Evolutionary conservation across 495 filamentous ascomycete species (phyloP), one percentile per base, ranked within the genome.

Genomic region (Penicillium dipodomyicola): DNA sequence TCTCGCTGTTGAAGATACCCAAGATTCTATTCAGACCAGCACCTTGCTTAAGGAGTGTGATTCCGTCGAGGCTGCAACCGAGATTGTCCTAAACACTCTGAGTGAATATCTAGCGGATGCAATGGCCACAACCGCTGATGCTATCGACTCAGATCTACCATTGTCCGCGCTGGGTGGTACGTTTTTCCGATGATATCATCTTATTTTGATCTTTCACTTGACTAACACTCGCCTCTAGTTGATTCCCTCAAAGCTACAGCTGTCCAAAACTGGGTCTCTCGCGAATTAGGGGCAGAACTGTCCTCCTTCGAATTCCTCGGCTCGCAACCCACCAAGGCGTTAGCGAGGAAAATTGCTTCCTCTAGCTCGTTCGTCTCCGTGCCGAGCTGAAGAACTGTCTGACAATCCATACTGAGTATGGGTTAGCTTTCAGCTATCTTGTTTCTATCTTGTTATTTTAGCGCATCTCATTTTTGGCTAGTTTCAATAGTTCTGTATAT

Each of bases 181-280:
- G 64, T 54, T 27, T 29, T 29, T 10, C 15, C 8, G 15, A 17
- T 42, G 17, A 30, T 15, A n/a, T 35, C 33, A 27, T 5, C 22
- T 20, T 11, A 19, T 33, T 40, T 17, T 22, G 5, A 49, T 29
- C 5, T n/a, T 20, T 12, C 44, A n/a, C 25, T n/a, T 15, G 51
- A 20, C 57, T 63, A 23, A 63, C 52, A 33, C 33, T 19, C 2
- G 11, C 15, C 29, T 46, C n/a, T 58, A 67, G 63, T 77, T 12
- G 75, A 78, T 48, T 77, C 74, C 2, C 59, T 78, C 15, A 67
- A 72, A 30, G 71, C 67, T 0, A 65, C 74, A 5, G 72, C 72
- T 7, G 59, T 78, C 19, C 65, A 67, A 17, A 74, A 73, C 42
- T 78, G 75, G 75, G 57, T 75, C 4, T 60, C 46, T 9, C 63